phyloP scores from a whole-genome alignment of 208 protist genomes.

The Strigomonas culicis region DNA sequence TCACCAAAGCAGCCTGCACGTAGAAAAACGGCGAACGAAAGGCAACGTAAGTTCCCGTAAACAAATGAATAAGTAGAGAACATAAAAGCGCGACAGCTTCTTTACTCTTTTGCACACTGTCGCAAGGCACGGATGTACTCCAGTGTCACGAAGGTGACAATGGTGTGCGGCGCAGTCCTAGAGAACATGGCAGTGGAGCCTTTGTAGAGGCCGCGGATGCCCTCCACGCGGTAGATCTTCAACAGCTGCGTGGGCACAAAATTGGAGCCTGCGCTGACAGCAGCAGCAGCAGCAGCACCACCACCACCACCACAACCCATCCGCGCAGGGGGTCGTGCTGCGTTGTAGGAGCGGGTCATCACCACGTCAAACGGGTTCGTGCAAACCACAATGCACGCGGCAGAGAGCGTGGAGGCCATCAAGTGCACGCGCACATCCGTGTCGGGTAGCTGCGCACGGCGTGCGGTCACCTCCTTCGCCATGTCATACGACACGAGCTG shows the following conservation, averaged over 20 bases:
- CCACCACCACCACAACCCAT: no score
- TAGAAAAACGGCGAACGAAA: background rate
- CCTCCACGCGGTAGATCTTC: conserved; percentile 54
- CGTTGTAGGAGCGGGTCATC: conserved; percentile 38
- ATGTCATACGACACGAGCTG: conserved; percentile 31
- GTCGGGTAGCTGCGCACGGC: background rate
- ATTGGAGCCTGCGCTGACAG: background rate
- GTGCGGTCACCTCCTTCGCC: conserved; percentile 3
- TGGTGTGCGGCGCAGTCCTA: conserved; percentile 57
- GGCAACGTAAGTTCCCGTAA: no score
- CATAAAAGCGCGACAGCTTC: background rate
- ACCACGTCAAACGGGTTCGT: conserved; percentile 38
- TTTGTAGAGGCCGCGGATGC: conserved; percentile 70
- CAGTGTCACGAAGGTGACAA: conserved; percentile 53
- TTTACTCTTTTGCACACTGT: conserved; percentile 11
- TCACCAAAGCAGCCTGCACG: no score
- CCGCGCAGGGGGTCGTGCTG: no score
- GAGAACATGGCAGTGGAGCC: conserved; percentile 46
- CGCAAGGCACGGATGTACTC: conserved; percentile 50
- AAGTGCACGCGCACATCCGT: conserved; percentile 21
- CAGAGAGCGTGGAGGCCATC: conserved; percentile 15
- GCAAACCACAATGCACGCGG: conserved; percentile 15
- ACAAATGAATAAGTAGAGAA: conserved; percentile 12
- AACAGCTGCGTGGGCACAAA: conserved; percentile 6
- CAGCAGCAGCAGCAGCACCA: no score